Evolutionary conservation across 495 filamentous ascomycete species (phyloP).

Genomic region (Penicillium ucsense): DNA sequence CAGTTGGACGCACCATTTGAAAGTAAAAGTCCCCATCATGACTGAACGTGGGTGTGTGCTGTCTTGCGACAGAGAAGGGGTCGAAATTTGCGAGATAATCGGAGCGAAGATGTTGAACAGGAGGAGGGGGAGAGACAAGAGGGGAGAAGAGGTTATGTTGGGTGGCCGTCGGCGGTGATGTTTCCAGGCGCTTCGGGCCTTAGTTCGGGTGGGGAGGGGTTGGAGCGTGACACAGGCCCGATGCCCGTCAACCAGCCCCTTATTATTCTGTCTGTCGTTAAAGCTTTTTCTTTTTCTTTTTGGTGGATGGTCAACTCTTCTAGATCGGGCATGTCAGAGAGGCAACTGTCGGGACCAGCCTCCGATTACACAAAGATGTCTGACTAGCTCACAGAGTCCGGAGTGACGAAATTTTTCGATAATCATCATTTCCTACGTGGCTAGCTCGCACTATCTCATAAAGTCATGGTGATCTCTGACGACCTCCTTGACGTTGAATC

Average conservation of each 20-base stretch:
- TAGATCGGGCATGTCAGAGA: no score
- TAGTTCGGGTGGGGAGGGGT: slow-evolving; percentile 3
- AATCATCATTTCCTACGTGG: no score
- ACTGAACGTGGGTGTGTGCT: neutral
- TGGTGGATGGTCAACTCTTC: no score
- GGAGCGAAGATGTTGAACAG: neutral
- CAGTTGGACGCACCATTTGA: slow-evolving; percentile 31
- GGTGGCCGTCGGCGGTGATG: neutral
- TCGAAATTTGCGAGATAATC: neutral
- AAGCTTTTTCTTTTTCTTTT: no score
- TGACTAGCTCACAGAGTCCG: no score
- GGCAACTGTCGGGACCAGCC: no score
- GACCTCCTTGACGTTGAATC: no score
- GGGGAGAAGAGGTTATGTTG: neutral
- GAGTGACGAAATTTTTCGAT: no score
- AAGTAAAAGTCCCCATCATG: slow-evolving; percentile 33
- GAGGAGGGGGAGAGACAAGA: neutral
- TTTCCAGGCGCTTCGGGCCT: neutral
- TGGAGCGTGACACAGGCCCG: slow-evolving; percentile 12
- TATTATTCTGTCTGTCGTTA: neutral
- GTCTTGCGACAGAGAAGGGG: neutral
- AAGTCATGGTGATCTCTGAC: no score
- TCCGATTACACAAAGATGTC: no score
- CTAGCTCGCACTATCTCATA: no score
- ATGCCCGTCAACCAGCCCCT: neutral